Percentiles rank a stretch among this genome's conserved stretches.
Evolutionary conservation across 75 land plant genomes (phyloP).

Genomic region (Pinus tabuliformis): DNA sequence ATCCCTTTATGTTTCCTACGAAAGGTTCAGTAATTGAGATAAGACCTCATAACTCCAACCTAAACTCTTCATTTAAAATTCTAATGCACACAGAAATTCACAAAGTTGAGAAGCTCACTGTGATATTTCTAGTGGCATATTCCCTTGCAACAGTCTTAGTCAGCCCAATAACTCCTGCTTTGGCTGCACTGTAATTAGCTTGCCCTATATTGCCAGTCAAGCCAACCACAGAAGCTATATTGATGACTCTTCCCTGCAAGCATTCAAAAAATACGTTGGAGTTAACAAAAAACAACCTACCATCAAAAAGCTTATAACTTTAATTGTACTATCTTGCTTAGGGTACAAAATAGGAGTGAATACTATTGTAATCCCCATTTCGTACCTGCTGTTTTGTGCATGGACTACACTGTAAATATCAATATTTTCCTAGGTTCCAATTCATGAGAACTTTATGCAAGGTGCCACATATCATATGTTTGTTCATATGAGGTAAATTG

Average conservation of each 20-base stretch:
- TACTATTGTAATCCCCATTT: too few relatives aligned
- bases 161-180: conserved; percentile 96
- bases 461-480: too few relatives aligned
- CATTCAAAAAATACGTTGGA: neutral
- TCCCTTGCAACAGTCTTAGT: conserved; percentile 91
- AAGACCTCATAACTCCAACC: neutral
- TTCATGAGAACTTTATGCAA: too few relatives aligned
- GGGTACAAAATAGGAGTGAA: too few relatives aligned
- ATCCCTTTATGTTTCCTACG: neutral
- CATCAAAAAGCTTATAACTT: too few relatives aligned
- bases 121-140: conserved; percentile 81
- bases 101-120: conserved; percentile 36
- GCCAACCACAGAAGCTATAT: conserved; percentile 95
- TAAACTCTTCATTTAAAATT: neutral
- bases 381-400: too few relatives aligned
- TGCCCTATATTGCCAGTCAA: conserved; percentile 89
- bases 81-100: neutral
- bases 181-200: conserved; percentile 97
- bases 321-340: too few relatives aligned
- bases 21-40: neutral
- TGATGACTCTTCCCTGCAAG: conserved; percentile 87
- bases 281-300: too few relatives aligned
- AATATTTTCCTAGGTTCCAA: too few relatives aligned
- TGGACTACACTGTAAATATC: too few relatives aligned
- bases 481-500: too few relatives aligned